Base-by-base conservation (phyloP, 2,329 filamentous ascomycete genomes). In the Hymenoscyphus linearis region DNA sequence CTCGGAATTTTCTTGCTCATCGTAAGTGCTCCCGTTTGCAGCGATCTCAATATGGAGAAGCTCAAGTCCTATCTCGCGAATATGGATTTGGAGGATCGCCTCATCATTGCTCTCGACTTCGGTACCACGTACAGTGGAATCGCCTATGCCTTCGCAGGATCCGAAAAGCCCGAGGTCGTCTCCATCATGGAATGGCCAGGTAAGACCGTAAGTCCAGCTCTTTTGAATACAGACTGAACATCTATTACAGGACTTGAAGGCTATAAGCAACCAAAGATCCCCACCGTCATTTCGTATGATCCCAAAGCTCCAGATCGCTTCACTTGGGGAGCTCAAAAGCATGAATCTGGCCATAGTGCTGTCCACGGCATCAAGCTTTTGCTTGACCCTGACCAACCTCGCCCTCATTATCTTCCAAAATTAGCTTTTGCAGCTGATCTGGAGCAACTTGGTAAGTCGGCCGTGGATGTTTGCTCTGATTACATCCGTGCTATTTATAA, bases 391-490 rank as follows among this genome's bases (percentile, higher is more conserved):
- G 56, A 62, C 18, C 70, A 71, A 55, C 62, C 25, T 0, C 26
- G 58, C 3, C 66, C 66, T 2, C 4, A 52, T 1, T 68, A 66
- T 22, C 36, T 68, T 12, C 58, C 65, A 3, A 16, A 57, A 44
- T 64, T 55, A 1, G 62, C 22, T 12, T 52, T 55, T 2, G 59
- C 62, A 9, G 70, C 75, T 4, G 70, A 74, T 5, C 70, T 75
- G 12, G 27, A 75, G 77, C 56, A 70, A 72, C 57, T 74, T 78
- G 25, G 77, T 78, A 40, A 77, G 77, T 10, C 80, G 80, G 64
- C 85, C 78, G 65, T 75, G 82, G 13, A 76, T 74, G 9, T 79
- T 76, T 31, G 74, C 82, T 5, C 65, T 3, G 62, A 69, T n/a
- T 70, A 66, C 35, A 70, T 70, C 5, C 53, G 64, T 1, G 62